A percentile compares a stretch with the other conserved stretches of the same genome.
Conservation (phyloP, 2,329 filamentous ascomycete species). For the Graphilbum fragrans region DNA sequence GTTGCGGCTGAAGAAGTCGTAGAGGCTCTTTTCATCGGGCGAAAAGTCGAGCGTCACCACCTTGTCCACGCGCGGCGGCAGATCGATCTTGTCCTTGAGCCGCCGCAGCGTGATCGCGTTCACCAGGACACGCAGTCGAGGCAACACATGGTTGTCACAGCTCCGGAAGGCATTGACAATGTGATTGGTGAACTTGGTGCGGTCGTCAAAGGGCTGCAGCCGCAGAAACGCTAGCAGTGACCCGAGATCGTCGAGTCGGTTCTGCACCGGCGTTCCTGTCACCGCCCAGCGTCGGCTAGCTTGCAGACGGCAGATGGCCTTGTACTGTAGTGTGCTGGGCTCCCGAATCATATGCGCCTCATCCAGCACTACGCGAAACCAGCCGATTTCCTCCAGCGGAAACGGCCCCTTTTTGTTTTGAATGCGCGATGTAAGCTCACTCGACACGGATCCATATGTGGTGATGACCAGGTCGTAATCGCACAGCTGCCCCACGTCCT, state of each 20-base stretch:
- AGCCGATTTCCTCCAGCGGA: conserved; percentile 68
- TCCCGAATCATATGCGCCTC: conserved; percentile 94
- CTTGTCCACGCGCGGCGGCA: conserved; percentile 63
- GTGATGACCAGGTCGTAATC: conserved; percentile 79
- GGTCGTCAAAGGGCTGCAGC: conserved; percentile 74
- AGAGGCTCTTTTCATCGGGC: conserved; percentile 61
- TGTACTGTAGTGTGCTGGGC: conserved; percentile 67
- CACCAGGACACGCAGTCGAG: conserved; percentile 77
- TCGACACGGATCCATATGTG: conserved; percentile 79
- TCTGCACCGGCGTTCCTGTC: conserved; percentile 94
- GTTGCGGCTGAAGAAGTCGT: conserved; percentile 74
- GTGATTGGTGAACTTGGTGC: conserved; percentile 60
- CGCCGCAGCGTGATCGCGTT: conserved; percentile 90
- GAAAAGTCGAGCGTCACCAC: conserved; percentile 66
- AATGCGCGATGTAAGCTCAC: conserved; percentile 57
- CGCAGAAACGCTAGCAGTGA: conserved; percentile 78
- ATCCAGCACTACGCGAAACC: conserved; percentile 89
- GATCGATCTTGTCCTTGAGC: conserved; percentile 79
- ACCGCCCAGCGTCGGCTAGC: conserved; percentile 86
- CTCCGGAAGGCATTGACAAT: conserved; percentile 81
- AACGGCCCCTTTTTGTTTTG: conserved; percentile 46
- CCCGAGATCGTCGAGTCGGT: conserved; percentile 79
- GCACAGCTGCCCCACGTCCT: conserved; percentile 54
- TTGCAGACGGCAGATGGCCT: conserved; percentile 68
- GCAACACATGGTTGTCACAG: conserved; percentile 71